Base-by-base conservation (phyloP, 2,329 filamentous ascomycete species). In the Lachnellula cervina region DNA sequence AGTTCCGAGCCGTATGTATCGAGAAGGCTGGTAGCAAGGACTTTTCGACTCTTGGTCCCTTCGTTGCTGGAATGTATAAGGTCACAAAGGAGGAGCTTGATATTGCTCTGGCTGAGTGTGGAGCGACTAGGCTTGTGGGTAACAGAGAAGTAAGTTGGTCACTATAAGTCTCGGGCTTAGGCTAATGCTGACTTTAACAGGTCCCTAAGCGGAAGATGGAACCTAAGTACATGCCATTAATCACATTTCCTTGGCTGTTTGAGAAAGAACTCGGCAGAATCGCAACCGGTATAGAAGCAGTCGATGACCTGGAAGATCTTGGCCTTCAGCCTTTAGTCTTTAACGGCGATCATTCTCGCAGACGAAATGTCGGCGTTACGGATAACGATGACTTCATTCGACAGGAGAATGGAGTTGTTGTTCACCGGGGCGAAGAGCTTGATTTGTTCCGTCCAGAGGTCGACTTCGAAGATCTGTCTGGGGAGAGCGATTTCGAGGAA, bases 41-140 rank as follows among this genome's bases (percentile, higher is more conserved):
- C 1, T 80, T 82, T 43, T 72, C 80, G 0, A 71, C 76, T 8
- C 69, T 97, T 1, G 84, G 82, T 3, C 85, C 81, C 0, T 89
- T 97, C 64, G 83, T 92, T 7, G 86, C 88, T 1, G 92, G 91
- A 46, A 94, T 96, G 84, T 99, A 99, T 71, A 83, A 77, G 19
- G 82, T 95, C 25, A 96, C 93, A 0, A 82, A 86, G 38, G 77
- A 86, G 51, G 85, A 96, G 67, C 79, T 89, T 34, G 76, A 78
- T 16, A 73, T 77, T 28, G 86, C 86, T 0, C 70, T 87, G 4
- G 70, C 75, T 19, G 80, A 84, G 62, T 75, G 75, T 37, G 69
- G 70, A 23, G 55, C 62, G 11, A 72, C 64, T 1, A 72, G 71
- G 59, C 64, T 70, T 2, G 71, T 71, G 6, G 76, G 69, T 16